These are phyloP conservation scores for Abrus precatorius DNA, from an alignment of 306 rosid genomes.

Conservation along the genomic window DNA sequence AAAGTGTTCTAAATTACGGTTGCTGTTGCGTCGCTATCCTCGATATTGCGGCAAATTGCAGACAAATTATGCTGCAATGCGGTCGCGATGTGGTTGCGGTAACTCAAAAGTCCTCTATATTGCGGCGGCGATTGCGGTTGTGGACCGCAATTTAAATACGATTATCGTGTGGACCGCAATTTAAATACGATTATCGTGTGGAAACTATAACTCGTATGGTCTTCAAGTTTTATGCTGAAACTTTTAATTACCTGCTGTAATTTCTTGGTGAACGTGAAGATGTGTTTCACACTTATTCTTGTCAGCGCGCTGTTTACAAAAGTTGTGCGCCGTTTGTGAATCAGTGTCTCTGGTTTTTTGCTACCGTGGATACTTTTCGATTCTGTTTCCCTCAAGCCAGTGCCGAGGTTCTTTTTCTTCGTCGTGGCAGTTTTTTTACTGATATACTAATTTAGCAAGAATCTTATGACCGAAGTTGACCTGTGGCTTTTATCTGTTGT, in stretches of 20 bases:
- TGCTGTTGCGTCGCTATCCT: too few relatives aligned
- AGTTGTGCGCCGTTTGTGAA: not conserved
- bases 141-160: too few relatives aligned
- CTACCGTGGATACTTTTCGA: not conserved
- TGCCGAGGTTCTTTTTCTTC: not conserved
- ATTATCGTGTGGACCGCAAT: too few relatives aligned
- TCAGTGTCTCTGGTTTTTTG: not conserved
- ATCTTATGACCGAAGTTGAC: not conserved
- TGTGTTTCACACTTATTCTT: not conserved
- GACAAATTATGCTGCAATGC: too few relatives aligned
- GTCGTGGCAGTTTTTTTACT: not conserved
- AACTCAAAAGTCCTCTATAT: too few relatives aligned
- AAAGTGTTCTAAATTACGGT: not conserved
- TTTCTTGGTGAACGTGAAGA: not conserved
- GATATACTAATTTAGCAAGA: conserved; percentile 4
- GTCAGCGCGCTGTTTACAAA: not conserved
- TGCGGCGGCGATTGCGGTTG: too few relatives aligned
- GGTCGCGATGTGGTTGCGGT: too few relatives aligned
- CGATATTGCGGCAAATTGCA: too few relatives aligned
- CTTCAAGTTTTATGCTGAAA: not conserved
- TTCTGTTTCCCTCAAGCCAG: conserved; percentile 16
- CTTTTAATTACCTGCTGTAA: not conserved
- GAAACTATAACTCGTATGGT: not conserved
- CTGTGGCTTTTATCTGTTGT: conserved; percentile 4
- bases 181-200: too few relatives aligned